phyloP scores from a whole-genome alignment of 164 flowering plant genomes.

The Sedum album region DNA sequence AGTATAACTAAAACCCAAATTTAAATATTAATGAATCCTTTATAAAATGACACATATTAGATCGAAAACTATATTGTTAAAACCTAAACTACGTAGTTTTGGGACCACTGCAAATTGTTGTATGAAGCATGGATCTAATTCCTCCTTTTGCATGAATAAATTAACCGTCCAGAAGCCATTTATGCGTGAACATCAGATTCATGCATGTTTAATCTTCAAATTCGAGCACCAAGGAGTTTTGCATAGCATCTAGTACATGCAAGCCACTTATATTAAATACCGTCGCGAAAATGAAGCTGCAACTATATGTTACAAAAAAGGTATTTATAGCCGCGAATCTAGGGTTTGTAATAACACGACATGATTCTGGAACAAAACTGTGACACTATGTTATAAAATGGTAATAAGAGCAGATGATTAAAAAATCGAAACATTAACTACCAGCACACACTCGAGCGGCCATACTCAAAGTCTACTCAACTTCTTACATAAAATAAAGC shows the following conservation, averaged over 20 bases:
- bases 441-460: not conserved
- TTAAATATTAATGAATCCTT: too few species aligned
- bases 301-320: too few species aligned
- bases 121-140: too few species aligned
- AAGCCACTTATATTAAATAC: not conserved
- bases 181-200: not conserved
- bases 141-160: not conserved
- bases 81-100: too few species aligned
- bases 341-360: conserved; percentile 4
- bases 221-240: not conserved
- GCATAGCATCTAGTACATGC: not conserved
- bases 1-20: too few species aligned
- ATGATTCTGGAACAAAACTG: not conserved
- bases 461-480: too few species aligned
- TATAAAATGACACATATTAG: too few species aligned
- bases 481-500: too few species aligned
- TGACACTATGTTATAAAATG: not conserved
- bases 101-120: too few species aligned
- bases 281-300: not conserved
- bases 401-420: not conserved
- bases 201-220: not conserved
- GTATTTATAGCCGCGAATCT: not conserved
- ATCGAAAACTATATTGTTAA: too few species aligned
- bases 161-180: not conserved
- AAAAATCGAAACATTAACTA: not conserved